Percentiles rank a stretch among this genome's conserved stretches.
phyloP scores from a whole-genome alignment of 192 early-diverging fungal genomes.

The Chytriomyces sp. region DNA sequence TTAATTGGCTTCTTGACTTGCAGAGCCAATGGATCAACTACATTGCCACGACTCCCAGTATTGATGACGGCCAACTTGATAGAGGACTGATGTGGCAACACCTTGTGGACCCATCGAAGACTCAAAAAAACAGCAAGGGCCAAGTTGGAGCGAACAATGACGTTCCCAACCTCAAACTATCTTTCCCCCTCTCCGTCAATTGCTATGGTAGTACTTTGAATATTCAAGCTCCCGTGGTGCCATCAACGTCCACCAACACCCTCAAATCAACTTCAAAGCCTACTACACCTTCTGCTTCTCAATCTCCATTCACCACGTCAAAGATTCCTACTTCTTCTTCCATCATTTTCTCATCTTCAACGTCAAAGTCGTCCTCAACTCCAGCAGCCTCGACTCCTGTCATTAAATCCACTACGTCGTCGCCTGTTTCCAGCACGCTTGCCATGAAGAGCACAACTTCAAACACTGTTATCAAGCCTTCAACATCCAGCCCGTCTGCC shows the following conservation, averaged over 20 bases:
- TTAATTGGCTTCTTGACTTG: background rate
- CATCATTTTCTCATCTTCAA: background rate
- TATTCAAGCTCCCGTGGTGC: background rate
- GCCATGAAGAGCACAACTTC: background rate
- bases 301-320: background rate
- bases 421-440: background rate
- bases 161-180: background rate
- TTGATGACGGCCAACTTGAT: conserved; percentile 3
- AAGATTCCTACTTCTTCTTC: background rate
- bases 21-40: conserved; percentile 8
- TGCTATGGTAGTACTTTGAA: conserved; percentile 11
- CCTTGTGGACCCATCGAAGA: conserved; percentile 3
- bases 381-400: background rate
- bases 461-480: background rate
- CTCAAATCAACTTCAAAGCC: background rate
- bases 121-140: background rate
- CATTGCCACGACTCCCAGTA: background rate
- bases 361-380: background rate
- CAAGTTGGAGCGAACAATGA: conserved; percentile 20
- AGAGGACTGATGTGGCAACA: conserved; percentile 22
- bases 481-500: background rate
- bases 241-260: background rate
- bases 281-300: background rate
- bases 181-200: background rate
- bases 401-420: background rate